Evolutionary conservation across 106 monocot genomes (phyloP), one percentile per base, ranked within the genome.

Genomic region (Dactylorhiza incarnata): DNA sequence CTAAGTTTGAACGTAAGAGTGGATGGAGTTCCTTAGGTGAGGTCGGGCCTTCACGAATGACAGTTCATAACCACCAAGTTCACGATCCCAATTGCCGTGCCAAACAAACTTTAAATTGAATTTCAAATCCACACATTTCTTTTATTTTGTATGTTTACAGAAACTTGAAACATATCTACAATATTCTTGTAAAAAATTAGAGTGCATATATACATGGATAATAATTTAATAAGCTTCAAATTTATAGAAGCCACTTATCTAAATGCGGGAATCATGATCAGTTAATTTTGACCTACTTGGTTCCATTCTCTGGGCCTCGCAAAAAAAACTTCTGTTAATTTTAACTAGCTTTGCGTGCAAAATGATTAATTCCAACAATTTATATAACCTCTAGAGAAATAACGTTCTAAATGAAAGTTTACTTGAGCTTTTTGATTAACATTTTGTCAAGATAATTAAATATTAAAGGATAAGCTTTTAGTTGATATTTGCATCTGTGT

Each of bases 131-230:
- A 8, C 16, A 17, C 23, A 22, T 62, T 58, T 58, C 19, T 20
- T 59, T 23, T 62, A 17, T 62, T 62, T 37, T 22, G 6, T 62
- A 3, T 62, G 20, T 22, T 62, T 62, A 19, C 23, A 23, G 37
- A 37, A 37, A 1, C 37, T 62, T 62, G 22, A 23, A 8, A 23
- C 22, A 23, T 62, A 17, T 62, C 23, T 62, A 22, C 20, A 62
- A 24, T 24, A 62, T 62, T 62, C 0, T 62, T 22, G 20, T 24
- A 22, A 22, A 62, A 22, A 23, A 23, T 22, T 62, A 22, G 61
- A 62, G 61, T 68, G 37, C 68, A 68, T 68, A 37, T 43, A 37
- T 68, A 11, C 17, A 69, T 7, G 45, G 69, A 69, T 69, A 69
- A 46, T 7, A 44, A 46, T 46, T n/a, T 69, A 69, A 24, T 12